phyloP scores from a whole-genome alignment of 257 asterid species.

The Lantana camara region DNA sequence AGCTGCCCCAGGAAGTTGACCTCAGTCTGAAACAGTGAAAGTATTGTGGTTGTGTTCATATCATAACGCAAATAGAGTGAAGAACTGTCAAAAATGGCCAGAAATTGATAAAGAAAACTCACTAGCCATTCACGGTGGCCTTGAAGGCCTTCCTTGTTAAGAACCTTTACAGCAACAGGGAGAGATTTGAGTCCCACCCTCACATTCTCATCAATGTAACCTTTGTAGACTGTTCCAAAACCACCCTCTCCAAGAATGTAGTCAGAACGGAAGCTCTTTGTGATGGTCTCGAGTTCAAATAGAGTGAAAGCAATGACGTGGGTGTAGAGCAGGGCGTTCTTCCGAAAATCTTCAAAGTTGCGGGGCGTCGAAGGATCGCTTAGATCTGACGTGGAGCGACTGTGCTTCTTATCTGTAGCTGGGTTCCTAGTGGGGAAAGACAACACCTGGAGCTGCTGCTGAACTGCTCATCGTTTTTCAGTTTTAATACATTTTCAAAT shows the following conservation, averaged over 20 bases:
- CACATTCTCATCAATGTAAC: constrained; percentile 96
- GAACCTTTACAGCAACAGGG: constrained; percentile 97
- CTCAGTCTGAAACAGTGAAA: constrained; percentile 64
- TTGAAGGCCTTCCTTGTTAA: constrained; percentile 97
- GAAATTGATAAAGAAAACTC: constrained; percentile 33
- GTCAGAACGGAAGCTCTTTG: constrained; percentile 97
- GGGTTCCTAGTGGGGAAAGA: constrained; percentile 49
- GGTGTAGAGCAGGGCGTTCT: constrained; percentile 70
- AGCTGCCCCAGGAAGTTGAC: constrained; percentile 98
- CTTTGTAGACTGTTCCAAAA: constrained; percentile 96
- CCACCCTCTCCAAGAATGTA: constrained; percentile 99
- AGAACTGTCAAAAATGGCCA: background rate
- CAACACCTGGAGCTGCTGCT: constrained; percentile 67
- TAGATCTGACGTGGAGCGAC: constrained; percentile 81
- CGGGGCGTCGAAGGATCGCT: constrained; percentile 88
- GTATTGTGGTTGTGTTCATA: background rate
- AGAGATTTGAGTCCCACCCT: constrained; percentile 94
- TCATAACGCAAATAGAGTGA: background rate
- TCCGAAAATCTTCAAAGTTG: constrained; percentile 74
- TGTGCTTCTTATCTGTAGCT: constrained; percentile 67
- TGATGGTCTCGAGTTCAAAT: constrained; percentile 94
- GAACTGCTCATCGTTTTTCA: constrained; percentile 50
- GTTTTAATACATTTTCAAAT: constrained; percentile 12
- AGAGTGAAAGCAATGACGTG: constrained; percentile 90
- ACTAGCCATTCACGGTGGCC: constrained; percentile 99